Percentiles rank a stretch among this genome's conserved stretches.
Conservation (phyloP, 352 stramenopile genomes). For the Thraustotheca clavata region DNA sequence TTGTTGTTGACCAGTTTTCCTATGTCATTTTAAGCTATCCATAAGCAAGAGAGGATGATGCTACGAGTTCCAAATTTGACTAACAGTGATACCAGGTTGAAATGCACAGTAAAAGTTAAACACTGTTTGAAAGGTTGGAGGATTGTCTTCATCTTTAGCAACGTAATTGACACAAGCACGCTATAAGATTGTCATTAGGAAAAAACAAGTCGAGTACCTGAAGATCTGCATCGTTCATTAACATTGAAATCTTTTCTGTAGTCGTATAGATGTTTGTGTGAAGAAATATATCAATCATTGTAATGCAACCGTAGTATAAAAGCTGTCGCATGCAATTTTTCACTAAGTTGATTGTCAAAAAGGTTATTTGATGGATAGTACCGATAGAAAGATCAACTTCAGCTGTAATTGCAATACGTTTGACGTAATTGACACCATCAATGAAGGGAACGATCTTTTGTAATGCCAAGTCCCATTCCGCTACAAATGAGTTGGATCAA, state of each 20-base stretch:
- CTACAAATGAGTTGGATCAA: constrained; percentile 24
- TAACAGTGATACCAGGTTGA: constrained; percentile 73
- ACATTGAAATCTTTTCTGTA: constrained; percentile 44
- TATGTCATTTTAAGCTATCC: not conserved
- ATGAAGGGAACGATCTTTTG: constrained; percentile 88
- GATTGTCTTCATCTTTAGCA: constrained; percentile 47
- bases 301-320: constrained; percentile 84
- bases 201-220: constrained; percentile 26
- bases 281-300: constrained; percentile 87
- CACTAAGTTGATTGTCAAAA: constrained; percentile 22
- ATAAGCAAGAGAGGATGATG: constrained; percentile 19
- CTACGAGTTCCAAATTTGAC: constrained; percentile 74
- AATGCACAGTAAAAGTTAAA: constrained; percentile 83
- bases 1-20: too few species aligned
- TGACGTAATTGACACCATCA: constrained; percentile 85
- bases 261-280: constrained; percentile 86
- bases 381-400: constrained; percentile 79
- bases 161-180: constrained; percentile 71
- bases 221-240: constrained; percentile 53
- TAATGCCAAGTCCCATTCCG: constrained; percentile 80
- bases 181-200: constrained; percentile 6
- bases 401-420: constrained; percentile 81
- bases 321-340: constrained; percentile 83
- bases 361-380: not conserved
- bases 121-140: constrained; percentile 61